Evolutionary conservation across 1,284 basidiomycete species (phyloP).

Genomic region (Coriolopsis trogii): DNA sequence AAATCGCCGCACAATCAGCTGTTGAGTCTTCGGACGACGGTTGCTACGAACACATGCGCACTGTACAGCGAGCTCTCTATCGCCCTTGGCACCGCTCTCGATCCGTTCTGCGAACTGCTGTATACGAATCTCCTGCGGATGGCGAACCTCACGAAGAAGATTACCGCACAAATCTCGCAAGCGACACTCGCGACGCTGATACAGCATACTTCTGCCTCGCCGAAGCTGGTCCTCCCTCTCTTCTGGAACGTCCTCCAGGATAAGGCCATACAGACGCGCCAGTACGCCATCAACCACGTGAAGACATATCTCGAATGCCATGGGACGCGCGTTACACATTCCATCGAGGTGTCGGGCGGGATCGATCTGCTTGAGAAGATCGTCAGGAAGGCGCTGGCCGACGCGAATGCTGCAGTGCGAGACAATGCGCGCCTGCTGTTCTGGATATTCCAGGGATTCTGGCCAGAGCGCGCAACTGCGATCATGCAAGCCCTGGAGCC

Average conservation of each 20-base stretch:
- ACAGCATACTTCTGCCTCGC: constrained; percentile 68
- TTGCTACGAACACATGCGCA: constrained; percentile 79
- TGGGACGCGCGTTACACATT: constrained; percentile 58
- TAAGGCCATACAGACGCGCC: constrained; percentile 83
- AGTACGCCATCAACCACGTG: constrained; percentile 68
- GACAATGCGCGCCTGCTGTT: constrained; percentile 77
- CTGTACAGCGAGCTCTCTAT: constrained; percentile 80
- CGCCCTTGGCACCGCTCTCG: constrained; percentile 70
- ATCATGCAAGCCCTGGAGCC: constrained; percentile 77
- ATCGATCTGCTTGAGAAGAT: constrained; percentile 73
- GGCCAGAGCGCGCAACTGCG: constrained; percentile 66
- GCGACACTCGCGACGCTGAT: constrained; percentile 72
- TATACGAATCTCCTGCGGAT: constrained; percentile 81
- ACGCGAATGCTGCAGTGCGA: constrained; percentile 81
- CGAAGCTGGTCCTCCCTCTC: constrained; percentile 72
- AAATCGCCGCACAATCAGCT: constrained; percentile 51
- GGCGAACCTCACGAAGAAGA: constrained; percentile 95
- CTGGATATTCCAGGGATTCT: constrained; percentile 81
- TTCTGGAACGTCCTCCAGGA: constrained; percentile 81
- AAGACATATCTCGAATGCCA: constrained; percentile 77
- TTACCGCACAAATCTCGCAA: constrained; percentile 88
- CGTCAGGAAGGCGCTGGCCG: constrained; percentile 73
- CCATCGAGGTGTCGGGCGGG: constrained; percentile 69
- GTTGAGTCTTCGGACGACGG: constrained; percentile 89
- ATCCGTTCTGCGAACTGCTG: constrained; percentile 78